A percentile compares a stretch with the other conserved stretches of the same genome.
These are phyloP conservation scores for Colletotrichum graminicola DNA, from an alignment of 2,329 filamentous ascomycete genomes.

Conservation along the genomic window DNA sequence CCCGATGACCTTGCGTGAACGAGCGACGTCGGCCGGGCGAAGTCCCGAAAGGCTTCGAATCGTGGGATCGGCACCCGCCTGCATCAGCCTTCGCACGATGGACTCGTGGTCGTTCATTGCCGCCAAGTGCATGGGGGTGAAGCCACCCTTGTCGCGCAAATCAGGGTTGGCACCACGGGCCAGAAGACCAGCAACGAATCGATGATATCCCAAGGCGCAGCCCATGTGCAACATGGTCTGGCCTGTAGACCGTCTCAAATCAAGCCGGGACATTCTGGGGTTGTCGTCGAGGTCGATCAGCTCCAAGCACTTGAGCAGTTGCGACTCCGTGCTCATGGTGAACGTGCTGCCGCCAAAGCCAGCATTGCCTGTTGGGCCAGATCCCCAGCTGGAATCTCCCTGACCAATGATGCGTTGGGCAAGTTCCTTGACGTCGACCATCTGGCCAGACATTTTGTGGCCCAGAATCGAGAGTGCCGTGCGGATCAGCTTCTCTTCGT, in stretches of 20 bases:
- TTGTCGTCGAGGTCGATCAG: slow-evolving; percentile 83
- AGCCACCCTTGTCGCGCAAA: slow-evolving; percentile 80
- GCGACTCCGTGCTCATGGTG: slow-evolving; percentile 66
- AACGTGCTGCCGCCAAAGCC: slow-evolving; percentile 58
- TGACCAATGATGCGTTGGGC: slow-evolving; percentile 70
- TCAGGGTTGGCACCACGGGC: slow-evolving; percentile 83
- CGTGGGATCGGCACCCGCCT: slow-evolving; percentile 78
- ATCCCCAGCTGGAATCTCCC: slow-evolving; percentile 61
- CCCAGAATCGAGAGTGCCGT: slow-evolving; percentile 75
- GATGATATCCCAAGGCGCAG: slow-evolving; percentile 78
- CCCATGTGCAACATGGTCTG: slow-evolving; percentile 87
- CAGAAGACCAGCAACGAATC: slow-evolving; percentile 81
- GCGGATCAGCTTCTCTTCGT: slow-evolving; percentile 76
- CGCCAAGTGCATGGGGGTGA: slow-evolving; percentile 85
- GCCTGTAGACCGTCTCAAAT: slow-evolving; percentile 74
- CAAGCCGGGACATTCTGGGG: slow-evolving; percentile 74
- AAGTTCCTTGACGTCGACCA: slow-evolving; percentile 71
- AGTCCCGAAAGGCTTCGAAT: slow-evolving; percentile 78
- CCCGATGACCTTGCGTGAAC: slow-evolving; percentile 72
- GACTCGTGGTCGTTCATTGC: slow-evolving; percentile 80
- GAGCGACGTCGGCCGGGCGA: slow-evolving; percentile 77
- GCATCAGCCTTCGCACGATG: slow-evolving; percentile 80
- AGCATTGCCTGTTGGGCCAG: slow-evolving; percentile 51
- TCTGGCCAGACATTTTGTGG: slow-evolving; percentile 73
- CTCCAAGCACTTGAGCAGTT: slow-evolving; percentile 80